Base-by-base conservation (phyloP, 371 early-diverging fungal species). In the Syncephalastrum contaminatum region DNA sequence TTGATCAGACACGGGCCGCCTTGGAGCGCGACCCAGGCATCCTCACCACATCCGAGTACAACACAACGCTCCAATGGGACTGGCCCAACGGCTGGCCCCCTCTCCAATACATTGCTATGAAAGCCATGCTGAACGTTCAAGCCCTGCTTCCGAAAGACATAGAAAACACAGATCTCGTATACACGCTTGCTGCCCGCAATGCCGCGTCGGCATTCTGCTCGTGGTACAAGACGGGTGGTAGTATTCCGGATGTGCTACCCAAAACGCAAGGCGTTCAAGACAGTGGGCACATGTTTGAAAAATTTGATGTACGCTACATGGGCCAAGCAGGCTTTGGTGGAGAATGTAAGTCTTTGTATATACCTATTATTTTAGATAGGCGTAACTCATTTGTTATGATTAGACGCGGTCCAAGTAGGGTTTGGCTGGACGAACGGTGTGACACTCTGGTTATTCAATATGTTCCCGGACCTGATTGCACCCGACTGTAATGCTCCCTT, bases 361-460 rank as follows among this genome's bases (percentile, higher is more conserved):
- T 0, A 44, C 15, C 13, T 21, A 19, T 49, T 5, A 2, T 50
- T 16, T 8, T 2, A n/a, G n/a, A n/a, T n/a, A n/a, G n/a, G n/a
- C n/a, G n/a, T n/a, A n/a, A n/a, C n/a, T n/a, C n/a, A n/a, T n/a
- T n/a, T n/a, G n/a, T n/a, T n/a, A n/a, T 4, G 27, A 18, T 20
- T 20, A 60, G 60, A 94, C 66, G 62, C 64, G 2, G 82, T 89
- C 19, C 95, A 95, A 70, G 73, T 73, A 25, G 97, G 97, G 7
- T 96, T 96, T 78, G 97, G 97, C 2, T 95, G 95, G 95, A 92
- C 95, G 6, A 96, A 94, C 60, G 95, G 93, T 10, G 84, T 92
- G 30, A 67, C 85, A 13, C 67, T 93, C 39, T 84, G 84, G 82
- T 64, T 87, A 3, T 66, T 93, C 43, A 64, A 80, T 16, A 53